Base-by-base conservation (phyloP, 805 yeast species). In the Wickerhamiella bombiphila region DNA sequence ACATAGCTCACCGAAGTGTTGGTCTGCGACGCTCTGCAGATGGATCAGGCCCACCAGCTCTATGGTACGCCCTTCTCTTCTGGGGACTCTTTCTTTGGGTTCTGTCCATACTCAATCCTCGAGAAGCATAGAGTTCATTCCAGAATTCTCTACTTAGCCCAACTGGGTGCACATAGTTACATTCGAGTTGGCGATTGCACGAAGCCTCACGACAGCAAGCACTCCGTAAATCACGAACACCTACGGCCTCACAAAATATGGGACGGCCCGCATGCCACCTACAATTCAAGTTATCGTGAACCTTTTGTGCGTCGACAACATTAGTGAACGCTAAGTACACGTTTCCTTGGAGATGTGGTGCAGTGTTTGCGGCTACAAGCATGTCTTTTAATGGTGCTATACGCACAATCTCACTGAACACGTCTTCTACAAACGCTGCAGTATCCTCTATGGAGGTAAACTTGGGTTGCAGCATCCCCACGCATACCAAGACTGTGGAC, bases 221-320 rank as follows among this genome's bases (percentile, higher is more conserved):
- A 39, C 77, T 91, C 32, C 66, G 62, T 47, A 80, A 72, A 50
- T 69, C 74, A 3, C 67, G 57, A 15, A 81, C 86, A 11, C 94
- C 91, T 18, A 82, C 70, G 20, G 81, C 61, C 49, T 81, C 91
- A 51, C 82, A 73, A 54, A 74, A 79, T 0, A 86, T 72, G 0
- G 96, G 97, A 39, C 75, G 59, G 6, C 71, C 73, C 39, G 73
- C 72, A 53, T 72, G 86, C 96, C 96, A 86, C 40, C 91, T 68
- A 22, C 74, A 68, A 52, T 81, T 82, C 50, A 85, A 70, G 38
- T 60, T 63, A 34, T 69, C 66, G 25, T 70, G 65, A 2, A 85
- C 86, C 35, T 55, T 57, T 25, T 60, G 61, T 0, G 95, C 94
- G 21, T 68, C 71, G 3, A 64, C 65, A 16, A 67, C 68, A 19